These are phyloP conservation scores for Xylariaceae sp. DNA, from an alignment of 2,329 filamentous ascomycete species.

Conservation along the genomic window DNA sequence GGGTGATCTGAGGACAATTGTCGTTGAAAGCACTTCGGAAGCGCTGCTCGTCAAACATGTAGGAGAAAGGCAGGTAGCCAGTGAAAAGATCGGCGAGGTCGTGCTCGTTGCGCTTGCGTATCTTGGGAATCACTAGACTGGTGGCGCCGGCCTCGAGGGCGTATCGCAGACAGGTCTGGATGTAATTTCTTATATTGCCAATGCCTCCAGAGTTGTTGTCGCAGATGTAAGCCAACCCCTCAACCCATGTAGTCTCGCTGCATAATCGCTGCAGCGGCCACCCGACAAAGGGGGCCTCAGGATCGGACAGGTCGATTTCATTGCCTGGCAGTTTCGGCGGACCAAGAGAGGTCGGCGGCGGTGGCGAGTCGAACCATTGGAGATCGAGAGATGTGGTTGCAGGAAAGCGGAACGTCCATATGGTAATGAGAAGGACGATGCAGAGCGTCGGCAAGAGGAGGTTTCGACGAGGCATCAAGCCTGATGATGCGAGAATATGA, in stretches of 20 bases:
- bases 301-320: slow-evolving; percentile 32
- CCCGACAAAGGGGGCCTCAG: slow-evolving; percentile 38
- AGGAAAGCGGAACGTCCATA: slow-evolving; percentile 25
- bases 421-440: slow-evolving; percentile 24
- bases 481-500: slow-evolving; percentile 15
- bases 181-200: slow-evolving; percentile 47
- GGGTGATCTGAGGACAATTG: slow-evolving; percentile 38
- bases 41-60: slow-evolving; percentile 44
- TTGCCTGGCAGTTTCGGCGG: slow-evolving; percentile 8
- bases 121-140: slow-evolving; percentile 40
- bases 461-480: slow-evolving; percentile 29
- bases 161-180: slow-evolving; percentile 46
- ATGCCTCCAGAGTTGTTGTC: slow-evolving; percentile 49
- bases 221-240: slow-evolving; percentile 42
- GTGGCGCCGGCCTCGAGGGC: slow-evolving; percentile 44
- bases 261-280: slow-evolving; percentile 43
- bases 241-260: slow-evolving; percentile 36
- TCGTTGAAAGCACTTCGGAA: slow-evolving; percentile 34
- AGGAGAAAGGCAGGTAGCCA: slow-evolving; percentile 35
- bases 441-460: slow-evolving; percentile 23
- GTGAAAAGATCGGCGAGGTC: slow-evolving; percentile 39
- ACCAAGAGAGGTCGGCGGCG: slow-evolving; percentile 5
- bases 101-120: slow-evolving; percentile 37
- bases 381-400: slow-evolving; percentile 10
- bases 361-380: slow-evolving; percentile 18